phyloP scores from a whole-genome alignment of 139 green algal species.

The Chara braunii region DNA sequence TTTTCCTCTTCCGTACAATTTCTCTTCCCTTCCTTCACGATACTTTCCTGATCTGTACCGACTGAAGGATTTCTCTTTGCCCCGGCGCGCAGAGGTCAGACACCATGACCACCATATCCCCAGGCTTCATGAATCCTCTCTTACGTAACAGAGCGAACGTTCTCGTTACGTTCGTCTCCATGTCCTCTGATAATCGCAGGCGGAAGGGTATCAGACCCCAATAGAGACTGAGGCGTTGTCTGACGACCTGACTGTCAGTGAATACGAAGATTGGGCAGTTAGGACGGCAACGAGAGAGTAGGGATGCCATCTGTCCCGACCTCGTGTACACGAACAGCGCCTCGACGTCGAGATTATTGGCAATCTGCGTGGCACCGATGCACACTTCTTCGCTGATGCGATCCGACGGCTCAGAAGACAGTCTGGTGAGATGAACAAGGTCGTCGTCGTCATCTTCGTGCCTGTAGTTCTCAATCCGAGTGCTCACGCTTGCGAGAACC shows the following conservation, averaged over 20 bases:
- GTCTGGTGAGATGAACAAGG: slow-evolving; percentile 45
- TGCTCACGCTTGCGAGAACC: slow-evolving; percentile 55
- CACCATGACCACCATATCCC: slow-evolving; percentile 67
- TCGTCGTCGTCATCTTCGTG: slow-evolving; percentile 44
- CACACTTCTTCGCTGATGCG: slow-evolving; percentile 58
- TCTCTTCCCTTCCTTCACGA: slow-evolving; percentile 14
- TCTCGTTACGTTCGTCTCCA: slow-evolving; percentile 53
- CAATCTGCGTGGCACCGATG: slow-evolving; percentile 54
- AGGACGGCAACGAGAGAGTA: slow-evolving; percentile 64
- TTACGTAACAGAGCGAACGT: slow-evolving; percentile 45
- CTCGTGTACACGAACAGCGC: slow-evolving; percentile 77
- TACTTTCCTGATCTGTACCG: slow-evolving; percentile 26
- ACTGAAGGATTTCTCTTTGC: slow-evolving; percentile 16
- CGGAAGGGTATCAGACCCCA: slow-evolving; percentile 71
- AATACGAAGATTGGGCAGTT: slow-evolving; percentile 81
- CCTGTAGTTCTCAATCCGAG: slow-evolving; percentile 50
- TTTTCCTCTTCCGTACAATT: too few relatives aligned
- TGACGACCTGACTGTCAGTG: slow-evolving; percentile 56
- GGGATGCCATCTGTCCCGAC: slow-evolving; percentile 63
- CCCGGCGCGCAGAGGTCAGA: slow-evolving; percentile 48
- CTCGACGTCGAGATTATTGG: slow-evolving; percentile 49
- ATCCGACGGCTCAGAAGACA: slow-evolving; percentile 40
- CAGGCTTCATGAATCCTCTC: slow-evolving; percentile 52
- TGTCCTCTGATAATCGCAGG: slow-evolving; percentile 50
- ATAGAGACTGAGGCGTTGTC: slow-evolving; percentile 60